A percentile compares a stretch with the other conserved stretches of the same genome.
These are phyloP conservation scores for Prunus campanulata DNA, from an alignment of 306 rosid species.

Conservation along the genomic window DNA sequence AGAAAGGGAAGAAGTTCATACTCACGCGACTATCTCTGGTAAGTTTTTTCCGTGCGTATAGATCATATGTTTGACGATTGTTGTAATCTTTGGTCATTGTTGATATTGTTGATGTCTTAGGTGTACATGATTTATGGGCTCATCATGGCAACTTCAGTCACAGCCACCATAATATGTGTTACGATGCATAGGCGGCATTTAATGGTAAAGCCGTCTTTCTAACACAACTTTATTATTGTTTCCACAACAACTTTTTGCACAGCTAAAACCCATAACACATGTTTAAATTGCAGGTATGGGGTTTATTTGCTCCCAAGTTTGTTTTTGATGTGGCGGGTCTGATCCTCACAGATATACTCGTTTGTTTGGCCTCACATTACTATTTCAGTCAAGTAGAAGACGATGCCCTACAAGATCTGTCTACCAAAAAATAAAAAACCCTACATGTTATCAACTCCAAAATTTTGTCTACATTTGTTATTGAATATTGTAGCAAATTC, in stretches of 20 bases:
- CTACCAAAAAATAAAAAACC: neutral
- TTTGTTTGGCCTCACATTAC: constrained; percentile 74
- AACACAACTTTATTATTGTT: neutral
- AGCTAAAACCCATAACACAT: neutral
- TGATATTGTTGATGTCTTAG: constrained; percentile 33
- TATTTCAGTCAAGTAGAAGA: constrained; percentile 39
- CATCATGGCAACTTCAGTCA: constrained; percentile 56
- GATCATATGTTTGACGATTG: neutral
- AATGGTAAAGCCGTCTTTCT: constrained; percentile 55
- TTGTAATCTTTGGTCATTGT: neutral
- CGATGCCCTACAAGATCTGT: neutral
- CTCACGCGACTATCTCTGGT: constrained; percentile 64
- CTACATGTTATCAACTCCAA: neutral
- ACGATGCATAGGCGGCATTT: constrained; percentile 89
- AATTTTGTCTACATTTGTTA: neutral
- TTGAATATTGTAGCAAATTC: neutral
- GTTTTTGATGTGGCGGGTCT: constrained; percentile 82
- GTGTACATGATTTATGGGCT: constrained; percentile 72
- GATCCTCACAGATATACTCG: constrained; percentile 56
- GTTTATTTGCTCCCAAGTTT: constrained; percentile 94
- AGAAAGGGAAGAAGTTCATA: constrained; percentile 36
- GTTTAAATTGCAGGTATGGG: constrained; percentile 78
- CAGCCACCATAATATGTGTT: constrained; percentile 74
- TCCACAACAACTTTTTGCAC: neutral
- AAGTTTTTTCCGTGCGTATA: constrained; percentile 33